These are phyloP conservation scores for Cornus florida DNA, from an alignment of 148 eudicot genomes.

Conservation along the genomic window DNA sequence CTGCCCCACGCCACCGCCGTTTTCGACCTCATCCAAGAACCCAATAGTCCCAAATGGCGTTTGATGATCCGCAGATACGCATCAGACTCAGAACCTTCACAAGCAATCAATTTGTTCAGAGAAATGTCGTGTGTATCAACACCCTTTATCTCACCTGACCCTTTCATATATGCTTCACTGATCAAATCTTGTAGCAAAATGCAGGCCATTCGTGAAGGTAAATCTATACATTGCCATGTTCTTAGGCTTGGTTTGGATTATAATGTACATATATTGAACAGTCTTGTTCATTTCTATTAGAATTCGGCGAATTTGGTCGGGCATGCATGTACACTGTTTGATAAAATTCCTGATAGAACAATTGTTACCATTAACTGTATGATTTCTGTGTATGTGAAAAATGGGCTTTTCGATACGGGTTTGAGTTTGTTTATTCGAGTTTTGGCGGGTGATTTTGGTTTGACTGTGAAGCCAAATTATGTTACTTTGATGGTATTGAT, in stretches of 20 bases:
- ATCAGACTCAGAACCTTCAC: constrained; percentile 10
- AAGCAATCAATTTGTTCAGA: constrained; percentile 19
- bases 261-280: constrained; percentile 22
- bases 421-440: constrained; percentile 19
- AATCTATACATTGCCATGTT: constrained; percentile 22
- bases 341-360: constrained; percentile 14
- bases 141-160: background rate
- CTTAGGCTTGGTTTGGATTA: constrained; percentile 14
- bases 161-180: constrained; percentile 26
- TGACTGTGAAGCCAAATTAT: constrained; percentile 20
- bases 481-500: constrained; percentile 23
- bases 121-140: background rate
- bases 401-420: constrained; percentile 9
- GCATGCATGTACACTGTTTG: constrained; percentile 20
- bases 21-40: constrained; percentile 19
- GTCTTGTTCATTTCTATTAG: constrained; percentile 18
- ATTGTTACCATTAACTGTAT: constrained; percentile 23
- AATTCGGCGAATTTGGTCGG: constrained; percentile 8
- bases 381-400: constrained; percentile 23
- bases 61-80: constrained; percentile 23
- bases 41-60: constrained; percentile 18
- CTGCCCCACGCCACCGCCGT: constrained; percentile 13
- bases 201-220: constrained; percentile 13
- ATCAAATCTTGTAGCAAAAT: constrained; percentile 23
- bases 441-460: constrained; percentile 19